Evolutionary conservation across 2,329 filamentous ascomycete genomes (phyloP), one percentile per base, ranked within the genome.

Genomic region (Cladophialophora carrionii): DNA sequence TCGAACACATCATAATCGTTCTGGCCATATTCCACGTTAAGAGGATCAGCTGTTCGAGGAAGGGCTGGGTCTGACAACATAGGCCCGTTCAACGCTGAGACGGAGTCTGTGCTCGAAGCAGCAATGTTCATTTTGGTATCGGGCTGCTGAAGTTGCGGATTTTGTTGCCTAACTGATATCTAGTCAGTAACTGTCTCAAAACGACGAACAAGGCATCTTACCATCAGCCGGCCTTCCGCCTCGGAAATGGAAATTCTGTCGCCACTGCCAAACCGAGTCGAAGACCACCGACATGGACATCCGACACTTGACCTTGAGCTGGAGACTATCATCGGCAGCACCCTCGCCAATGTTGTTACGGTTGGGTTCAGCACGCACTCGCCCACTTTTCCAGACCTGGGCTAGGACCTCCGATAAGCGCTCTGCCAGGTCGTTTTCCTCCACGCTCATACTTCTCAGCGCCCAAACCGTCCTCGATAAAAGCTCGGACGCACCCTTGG

Each of bases 1-100:
- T 96, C 92, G 74, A 96, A 96, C 67, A 96, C 91, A 76, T 96
- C 91, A 76, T 92, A 92, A 72, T 87, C 89, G 9, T 86, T 85
- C 31, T 71, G 62, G 37, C 70, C 67, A 58, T 62, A 67, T 57
- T 71, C 70, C 59, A 67, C 69, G 56, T 63, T 57, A 24, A 64
- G 65, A 43, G 69, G 63, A 37, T 71, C 69, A 8, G 37, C 37
- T 43, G 37, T 7, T 17, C 37, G 17, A 43, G 37, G 64, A 12
- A 68, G 66, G 49, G 68, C 55, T 14, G 66, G 58, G 8, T 51
- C 53, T 7, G 63, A 56, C 12, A 70, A 56, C 55, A 63, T 61
- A n/a, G 68, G 66, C 51, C 68, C 68, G 24, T 62, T 61, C 12
- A 65, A 46, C 2, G 57, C 43, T n/a, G 55, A 17, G 17, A 54